A percentile compares a stretch with the other conserved stretches of the same genome.
phyloP scores from a whole-genome alignment of 768 basidiomycete genomes.

The Lepiota venenata region DNA sequence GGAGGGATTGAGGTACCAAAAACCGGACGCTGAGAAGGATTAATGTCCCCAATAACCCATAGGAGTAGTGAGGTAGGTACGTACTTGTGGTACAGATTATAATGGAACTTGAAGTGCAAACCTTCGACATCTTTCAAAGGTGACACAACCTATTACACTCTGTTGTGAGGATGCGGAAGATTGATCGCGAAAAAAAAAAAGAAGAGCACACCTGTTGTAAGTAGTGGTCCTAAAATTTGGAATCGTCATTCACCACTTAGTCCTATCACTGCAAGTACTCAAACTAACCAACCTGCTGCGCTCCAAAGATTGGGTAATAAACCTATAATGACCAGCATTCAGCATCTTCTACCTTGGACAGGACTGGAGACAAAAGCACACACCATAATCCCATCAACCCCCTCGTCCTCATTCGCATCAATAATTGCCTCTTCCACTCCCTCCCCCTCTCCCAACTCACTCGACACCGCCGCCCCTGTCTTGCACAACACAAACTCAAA shows the following conservation, averaged over 20 bases:
- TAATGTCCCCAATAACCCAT: neutral
- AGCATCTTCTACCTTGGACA: neutral
- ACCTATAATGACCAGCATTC: constrained; percentile 46
- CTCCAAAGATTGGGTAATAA: constrained; percentile 95
- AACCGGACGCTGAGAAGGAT: constrained; percentile 76
- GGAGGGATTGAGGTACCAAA: constrained; percentile 74
- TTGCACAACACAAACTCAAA: constrained; percentile 80
- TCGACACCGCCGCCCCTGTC: constrained; percentile 60
- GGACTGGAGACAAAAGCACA: constrained; percentile 19
- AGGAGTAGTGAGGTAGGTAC: constrained; percentile 15
- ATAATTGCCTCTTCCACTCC: constrained; percentile 96
- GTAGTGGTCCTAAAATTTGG: constrained; percentile 81
- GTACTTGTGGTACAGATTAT: constrained; percentile 93
- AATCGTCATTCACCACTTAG: constrained; percentile 1
- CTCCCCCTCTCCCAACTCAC: constrained; percentile 67
- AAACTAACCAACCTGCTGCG: constrained; percentile 68
- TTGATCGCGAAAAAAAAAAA: neutral
- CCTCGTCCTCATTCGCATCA: constrained; percentile 86
- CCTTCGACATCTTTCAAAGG: constrained; percentile 98
- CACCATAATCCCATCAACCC: constrained; percentile 95
- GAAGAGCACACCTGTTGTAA: constrained; percentile 72
- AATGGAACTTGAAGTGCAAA: constrained; percentile 92
- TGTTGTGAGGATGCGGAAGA: no score
- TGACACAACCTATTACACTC: constrained; percentile 68
- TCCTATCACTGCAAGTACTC: neutral